phyloP scores from a whole-genome alignment of 257 asterid species.

The Nicotiana tomentosiformis region DNA sequence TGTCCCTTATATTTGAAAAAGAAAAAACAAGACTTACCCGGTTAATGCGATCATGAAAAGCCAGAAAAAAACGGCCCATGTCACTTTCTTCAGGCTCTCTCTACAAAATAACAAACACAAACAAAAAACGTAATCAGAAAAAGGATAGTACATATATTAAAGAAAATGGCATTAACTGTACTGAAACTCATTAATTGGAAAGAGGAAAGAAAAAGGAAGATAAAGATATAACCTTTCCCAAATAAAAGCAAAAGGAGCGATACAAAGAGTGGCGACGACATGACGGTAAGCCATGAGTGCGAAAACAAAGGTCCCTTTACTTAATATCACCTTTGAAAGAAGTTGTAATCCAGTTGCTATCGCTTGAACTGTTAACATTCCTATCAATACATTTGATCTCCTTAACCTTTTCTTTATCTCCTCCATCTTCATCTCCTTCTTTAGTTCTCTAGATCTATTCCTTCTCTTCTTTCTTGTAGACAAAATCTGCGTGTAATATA shows the following conservation, averaged over 20 bases:
- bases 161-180: too few species aligned
- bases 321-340: slow-evolving; percentile 45
- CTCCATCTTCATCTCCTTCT: background rate
- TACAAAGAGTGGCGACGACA: slow-evolving; percentile 37
- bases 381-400: slow-evolving; percentile 21
- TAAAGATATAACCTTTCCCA: slow-evolving; percentile 40
- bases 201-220: background rate
- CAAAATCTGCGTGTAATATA: background rate
- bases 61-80: slow-evolving; percentile 31
- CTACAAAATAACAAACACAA: slow-evolving; percentile 19
- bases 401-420: slow-evolving; percentile 12
- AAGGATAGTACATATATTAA: too few species aligned
- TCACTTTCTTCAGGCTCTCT: slow-evolving; percentile 27
- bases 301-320: slow-evolving; percentile 40
- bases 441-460: background rate
- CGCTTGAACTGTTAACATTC: slow-evolving; percentile 48
- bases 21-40: slow-evolving; percentile 35
- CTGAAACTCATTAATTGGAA: background rate
- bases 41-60: slow-evolving; percentile 45
- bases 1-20: too few species aligned
- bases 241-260: slow-evolving; percentile 44
- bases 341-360: slow-evolving; percentile 52
- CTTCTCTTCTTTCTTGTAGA: background rate
- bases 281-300: slow-evolving; percentile 52
- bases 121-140: background rate